A percentile compares a stretch with the other conserved stretches of the same genome.
Evolutionary conservation across 1,284 basidiomycete genomes (phyloP).

Genomic region (Irpex sp.): DNA sequence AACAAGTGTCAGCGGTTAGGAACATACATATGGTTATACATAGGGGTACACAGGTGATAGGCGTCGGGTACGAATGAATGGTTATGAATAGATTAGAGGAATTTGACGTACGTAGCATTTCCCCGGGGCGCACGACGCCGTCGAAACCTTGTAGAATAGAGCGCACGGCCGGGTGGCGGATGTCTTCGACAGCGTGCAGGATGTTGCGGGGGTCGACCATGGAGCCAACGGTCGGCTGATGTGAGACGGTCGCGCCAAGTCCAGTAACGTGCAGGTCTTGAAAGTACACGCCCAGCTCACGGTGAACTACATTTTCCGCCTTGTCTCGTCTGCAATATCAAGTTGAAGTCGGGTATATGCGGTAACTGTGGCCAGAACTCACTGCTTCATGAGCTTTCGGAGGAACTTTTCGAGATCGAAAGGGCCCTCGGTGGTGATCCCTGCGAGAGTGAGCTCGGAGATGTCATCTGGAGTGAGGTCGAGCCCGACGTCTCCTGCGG

Average conservation of each 20-base stretch:
- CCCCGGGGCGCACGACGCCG: conserved; percentile 49
- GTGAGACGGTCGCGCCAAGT: conserved; percentile 33
- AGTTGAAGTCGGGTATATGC: neutral
- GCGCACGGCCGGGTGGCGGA: conserved; percentile 34
- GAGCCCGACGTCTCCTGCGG: neutral
- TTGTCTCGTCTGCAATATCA: conserved; percentile 33
- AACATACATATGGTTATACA: too few relatives aligned
- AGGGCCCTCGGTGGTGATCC: conserved; percentile 23
- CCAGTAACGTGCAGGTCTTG: conserved; percentile 44
- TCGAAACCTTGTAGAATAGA: conserved; percentile 45
- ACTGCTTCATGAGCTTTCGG: conserved; percentile 34
- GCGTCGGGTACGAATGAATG: neutral
- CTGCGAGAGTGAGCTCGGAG: neutral
- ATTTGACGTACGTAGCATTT: conserved; percentile 48
- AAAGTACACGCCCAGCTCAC: conserved; percentile 47
- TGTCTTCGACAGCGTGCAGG: conserved; percentile 19
- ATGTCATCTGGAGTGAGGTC: neutral
- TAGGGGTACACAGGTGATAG: too few relatives aligned
- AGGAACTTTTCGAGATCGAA: conserved; percentile 45
- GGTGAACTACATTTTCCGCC: conserved; percentile 31
- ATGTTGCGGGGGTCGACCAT: conserved; percentile 31
- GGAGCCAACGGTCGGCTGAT: conserved; percentile 38
- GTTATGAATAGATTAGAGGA: neutral
- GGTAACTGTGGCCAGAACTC: conserved; percentile 7
- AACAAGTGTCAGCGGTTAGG: too few relatives aligned